Percentiles rank a stretch among this genome's conserved stretches.
Conservation (phyloP, 495 filamentous ascomycete genomes). For the Chaetomium cochliodes region DNA sequence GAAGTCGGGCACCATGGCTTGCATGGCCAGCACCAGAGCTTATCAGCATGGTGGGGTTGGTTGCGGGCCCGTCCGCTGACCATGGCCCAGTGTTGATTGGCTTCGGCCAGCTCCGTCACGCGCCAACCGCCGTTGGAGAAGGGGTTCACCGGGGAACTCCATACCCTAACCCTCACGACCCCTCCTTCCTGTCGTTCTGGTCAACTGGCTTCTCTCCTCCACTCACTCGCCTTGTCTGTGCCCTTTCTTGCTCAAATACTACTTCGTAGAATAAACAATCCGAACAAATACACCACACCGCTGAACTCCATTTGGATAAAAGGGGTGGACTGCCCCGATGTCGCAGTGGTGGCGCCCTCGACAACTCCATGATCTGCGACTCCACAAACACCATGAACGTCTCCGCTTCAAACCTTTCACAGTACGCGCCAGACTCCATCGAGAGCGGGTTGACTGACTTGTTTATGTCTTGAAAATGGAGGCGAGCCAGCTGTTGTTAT, state of each 20-base stretch:
- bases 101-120: slow-evolving; percentile 21
- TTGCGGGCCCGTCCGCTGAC: not conserved
- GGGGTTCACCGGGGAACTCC: slow-evolving; percentile 14
- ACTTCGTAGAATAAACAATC: not conserved
- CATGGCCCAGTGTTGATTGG: not conserved
- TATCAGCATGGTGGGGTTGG: slow-evolving; percentile 1
- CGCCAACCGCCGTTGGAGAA: not conserved
- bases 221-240: not conserved
- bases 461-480: not conserved
- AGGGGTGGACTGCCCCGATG: not conserved
- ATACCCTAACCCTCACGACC: slow-evolving; percentile 21
- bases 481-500: not conserved
- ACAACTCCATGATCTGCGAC: not conserved
- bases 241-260: not conserved
- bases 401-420: not conserved
- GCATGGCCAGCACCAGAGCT: not conserved
- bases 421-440: not conserved
- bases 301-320: not conserved
- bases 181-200: not conserved
- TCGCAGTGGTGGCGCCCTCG: not conserved
- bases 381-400: not conserved
- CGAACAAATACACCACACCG: not conserved
- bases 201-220: too few relatives aligned
- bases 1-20: not conserved
- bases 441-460: not conserved